Base-by-base conservation (phyloP, 164 flowering plant species). In the Tetracentron sinense region DNA sequence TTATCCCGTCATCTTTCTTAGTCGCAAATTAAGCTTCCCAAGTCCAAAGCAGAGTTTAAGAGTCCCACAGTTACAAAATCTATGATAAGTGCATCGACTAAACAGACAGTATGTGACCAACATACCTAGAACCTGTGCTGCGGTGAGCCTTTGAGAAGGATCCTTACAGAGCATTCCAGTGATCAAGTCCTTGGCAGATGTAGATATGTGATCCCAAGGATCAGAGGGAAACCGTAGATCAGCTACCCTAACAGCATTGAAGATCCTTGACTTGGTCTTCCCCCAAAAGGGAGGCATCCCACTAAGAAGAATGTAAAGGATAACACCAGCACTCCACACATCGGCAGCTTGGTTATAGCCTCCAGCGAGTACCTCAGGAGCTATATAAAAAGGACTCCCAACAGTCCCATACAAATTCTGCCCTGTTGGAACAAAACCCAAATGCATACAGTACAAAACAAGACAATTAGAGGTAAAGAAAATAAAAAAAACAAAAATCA, bases 251-350 rank as follows among this genome's bases (percentile, higher is more conserved):
- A 92, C 96, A 52, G 92, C 89, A 63, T 92, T 87, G 69, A 92
- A 92, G 47, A 89, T 92, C 66, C 66, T 66, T 16, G 91, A 83
- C 65, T 85, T 85, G 12, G 95, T 86, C 74, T 86, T 85, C 35
- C 96, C 96, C 87, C 90, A 87, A 68, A 89, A 89, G 17, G 96
- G 96, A 0, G 96, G 96, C 75, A 76, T 71, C 47, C 89, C 89
- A 72, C 92, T 82, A 7, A 89, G 78, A 69, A 87, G 89, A 74
- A 89, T 89, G 77, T 89, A 89, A 62, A 89, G 89, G 68, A 89
- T 89, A 21, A 89, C 92, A 5, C 96, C 96, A 1, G 92, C 83
- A 70, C 92, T 88, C 92, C 92, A 89, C 12, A 89, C 81, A 82
- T 89, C 96, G 19, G 87, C 92, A 26, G 86, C 85, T 74, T 87